Evolutionary conservation across 108 stramenopile species (phyloP), one percentile per base, ranked within the genome.

Genomic region (Cyclotella choctawhatcheeana): DNA sequence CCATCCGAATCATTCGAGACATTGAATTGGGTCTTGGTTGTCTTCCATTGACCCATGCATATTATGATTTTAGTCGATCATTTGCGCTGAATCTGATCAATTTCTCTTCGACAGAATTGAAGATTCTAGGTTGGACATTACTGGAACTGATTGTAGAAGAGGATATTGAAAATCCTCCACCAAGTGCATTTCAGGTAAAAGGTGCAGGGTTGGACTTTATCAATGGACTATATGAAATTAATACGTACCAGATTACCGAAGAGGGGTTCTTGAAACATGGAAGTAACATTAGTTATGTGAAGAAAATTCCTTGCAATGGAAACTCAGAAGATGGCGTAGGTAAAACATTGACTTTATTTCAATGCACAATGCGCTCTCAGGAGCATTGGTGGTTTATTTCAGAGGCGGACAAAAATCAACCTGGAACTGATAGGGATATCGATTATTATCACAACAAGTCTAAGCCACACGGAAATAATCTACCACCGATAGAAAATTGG

Each of bases 331-430:
- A 50, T 26, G 53, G 54, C 6, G 87, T 58, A 0, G 86, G 88
- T 24, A 91, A 92, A 67, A 90, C 85, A 40, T 73, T 97, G 0
- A 97, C 97, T 14, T 71, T 97, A 17, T 96, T 96, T 79, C 91
- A 93, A 17, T 96, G 97, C 66, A 90, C 86, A 43, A 99, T 99
- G 98, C 86, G 97, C 35, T 95, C 94, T 26, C 92, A 96, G 48
- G 93, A 95, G 54, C 96, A 94, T 74, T 99, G 98, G 98, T 99
- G 98, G 98, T 99, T 97, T 70, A 88, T 99, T 18, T 96, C 94
- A 17, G 94, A 96, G 65, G 97, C 98, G 3, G 98, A 99, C 58
- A 84, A 90, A 54, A 87, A 93, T 43, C 91, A 95, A 50, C 98
- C 98, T 54, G 98, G 98, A 25, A 99, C 98, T 4, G 98, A 99